Base-by-base conservation (phyloP, 495 filamentous ascomycete species). In the Xylaria sp. region DNA sequence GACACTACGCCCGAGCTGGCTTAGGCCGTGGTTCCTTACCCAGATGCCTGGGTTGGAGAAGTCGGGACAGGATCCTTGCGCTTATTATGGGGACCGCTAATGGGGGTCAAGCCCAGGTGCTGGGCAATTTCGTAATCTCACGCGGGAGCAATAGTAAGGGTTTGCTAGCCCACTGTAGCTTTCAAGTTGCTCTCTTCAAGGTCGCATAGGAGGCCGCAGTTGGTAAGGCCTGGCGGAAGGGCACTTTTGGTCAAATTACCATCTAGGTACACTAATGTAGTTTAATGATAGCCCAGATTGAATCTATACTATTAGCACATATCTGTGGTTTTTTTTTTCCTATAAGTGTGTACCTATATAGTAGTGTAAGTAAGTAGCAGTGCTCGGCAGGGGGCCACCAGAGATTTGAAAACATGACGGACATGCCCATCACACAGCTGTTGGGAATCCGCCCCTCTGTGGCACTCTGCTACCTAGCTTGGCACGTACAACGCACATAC, bases 31-130 rank as follows among this genome's bases (percentile, higher is more conserved):
- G 37, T 66, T 62, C 61, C 61, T 71, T 71, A 71, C 69, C 69
- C 69, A 71, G 50, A 66, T 50, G 50, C 61, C 69, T 66, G 69
- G 69, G 69, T 71, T 71, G 50, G 50, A 46, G 50, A 48, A 66
- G 5, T 71, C 50, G 69, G 61, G 61, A 71, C 43, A 33, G 15
- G 41, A 70, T 55, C 68, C 68, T 55, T 62, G 68, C 68, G 21
- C 58, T 53, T 70, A 63, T 63, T 55, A 70, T 62, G 67, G 67
- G 53, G 63, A 61, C 55, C 21, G 53, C 55, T 53, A 40, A 40
- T 37, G 44, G 68, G 57, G 44, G 29, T 37, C 31, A 33, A 31
- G 44, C 46, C 46, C 48, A 66, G 40, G 55, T 50, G 52, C 40
- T 61, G 41, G 44, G 29, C 48, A 63, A 29, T 61, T 68, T 61